A percentile compares a stretch with the other conserved stretches of the same genome.
phyloP scores from a whole-genome alignment of 2,329 filamentous ascomycete genomes.

The Aspergillus sp. region DNA sequence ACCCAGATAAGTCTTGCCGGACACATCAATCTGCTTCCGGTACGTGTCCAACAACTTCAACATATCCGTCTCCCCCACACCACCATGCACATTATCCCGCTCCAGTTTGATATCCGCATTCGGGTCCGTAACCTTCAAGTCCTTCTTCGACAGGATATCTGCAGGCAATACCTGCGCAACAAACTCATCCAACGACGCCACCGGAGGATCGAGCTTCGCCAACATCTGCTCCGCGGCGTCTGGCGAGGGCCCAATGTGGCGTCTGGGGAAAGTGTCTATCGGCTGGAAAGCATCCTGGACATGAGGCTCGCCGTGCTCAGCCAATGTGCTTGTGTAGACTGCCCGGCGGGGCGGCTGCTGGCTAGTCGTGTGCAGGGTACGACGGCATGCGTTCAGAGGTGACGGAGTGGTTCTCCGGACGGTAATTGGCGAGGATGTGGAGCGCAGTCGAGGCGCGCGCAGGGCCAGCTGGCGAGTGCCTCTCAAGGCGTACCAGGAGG shows the following conservation, averaged over 20 bases:
- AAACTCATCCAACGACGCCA: constrained; percentile 69
- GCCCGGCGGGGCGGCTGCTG: constrained; percentile 21
- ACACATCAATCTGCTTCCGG: constrained; percentile 53
- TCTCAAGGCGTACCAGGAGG: constrained; percentile 29
- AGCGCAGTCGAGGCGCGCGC: constrained; percentile 22
- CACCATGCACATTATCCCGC: constrained; percentile 32
- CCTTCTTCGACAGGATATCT: constrained; percentile 64
- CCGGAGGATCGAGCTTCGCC: constrained; percentile 66
- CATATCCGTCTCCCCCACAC: constrained; percentile 43
- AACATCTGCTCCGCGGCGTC: constrained; percentile 71
- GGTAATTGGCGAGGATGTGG: constrained; percentile 15
- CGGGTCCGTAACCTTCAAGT: constrained; percentile 52
- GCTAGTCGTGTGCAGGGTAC: constrained; percentile 22
- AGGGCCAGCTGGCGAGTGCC: constrained; percentile 30
- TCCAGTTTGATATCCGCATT: constrained; percentile 37
- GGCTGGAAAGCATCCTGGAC: constrained; percentile 39
- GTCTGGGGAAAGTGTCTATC: constrained; percentile 60
- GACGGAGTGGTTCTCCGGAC: constrained; percentile 19
- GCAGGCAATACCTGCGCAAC: constrained; percentile 74
- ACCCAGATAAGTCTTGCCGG: constrained; percentile 66
- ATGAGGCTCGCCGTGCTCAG: constrained; percentile 61
- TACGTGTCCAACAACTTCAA: constrained; percentile 35
- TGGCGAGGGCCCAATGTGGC: constrained; percentile 80
- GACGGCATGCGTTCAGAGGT: constrained; percentile 23
- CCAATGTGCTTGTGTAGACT: constrained; percentile 86